Base-by-base conservation (phyloP, 2,329 filamentous ascomycete genomes). In the Aspergillus fumigatiaffinis region DNA sequence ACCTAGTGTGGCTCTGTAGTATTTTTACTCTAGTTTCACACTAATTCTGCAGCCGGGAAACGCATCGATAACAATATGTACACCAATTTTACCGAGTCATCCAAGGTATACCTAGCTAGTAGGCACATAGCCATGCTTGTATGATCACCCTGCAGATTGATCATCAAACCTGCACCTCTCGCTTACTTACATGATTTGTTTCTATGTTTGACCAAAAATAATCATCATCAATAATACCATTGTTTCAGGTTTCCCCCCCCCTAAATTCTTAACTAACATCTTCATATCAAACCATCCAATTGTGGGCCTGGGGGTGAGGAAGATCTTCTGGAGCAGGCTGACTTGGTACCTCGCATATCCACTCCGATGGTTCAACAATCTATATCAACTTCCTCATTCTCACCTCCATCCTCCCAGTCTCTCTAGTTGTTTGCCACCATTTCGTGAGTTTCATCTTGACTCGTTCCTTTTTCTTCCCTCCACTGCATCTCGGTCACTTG, bases 71-170 rank as follows among this genome's bases (percentile, higher is more conserved):
- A 14, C 29, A 35, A 17, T 35, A 17, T 38, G 14, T 32, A 32
- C 12, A 32, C 5, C 14, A 3, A 7, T 38, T 38, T 38, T 17
- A 38, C 32, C 32, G 32, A 38, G 32, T 38, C 32, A 38, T 38
- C 32, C 32, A 38, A 38, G 5, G 29, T 28, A 21, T 35, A 20
- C 26, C 48, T 32, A 10, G 9, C 26, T 32, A 32, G 42, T 12
- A 49, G 51, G 46, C 53, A 61, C 60, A 61, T 63, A 60, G 61
- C 59, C 57, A 46, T 59, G 46, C 41, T 59, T 52, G 54, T 53
- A 60, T 61, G 61, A 62, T 61, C 62, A 59, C 54, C 54, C 60
- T 64, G 56, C 62, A 63, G 54, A 55, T 35, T 54, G 55, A 59
- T 58, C 53, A 55, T 49, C 58, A 54, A 53, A 44, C 23, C 42